A percentile compares a stretch with the other conserved stretches of the same genome.
Evolutionary conservation across 257 asterid species (phyloP).

Genomic region (Scutellaria galericulata): DNA sequence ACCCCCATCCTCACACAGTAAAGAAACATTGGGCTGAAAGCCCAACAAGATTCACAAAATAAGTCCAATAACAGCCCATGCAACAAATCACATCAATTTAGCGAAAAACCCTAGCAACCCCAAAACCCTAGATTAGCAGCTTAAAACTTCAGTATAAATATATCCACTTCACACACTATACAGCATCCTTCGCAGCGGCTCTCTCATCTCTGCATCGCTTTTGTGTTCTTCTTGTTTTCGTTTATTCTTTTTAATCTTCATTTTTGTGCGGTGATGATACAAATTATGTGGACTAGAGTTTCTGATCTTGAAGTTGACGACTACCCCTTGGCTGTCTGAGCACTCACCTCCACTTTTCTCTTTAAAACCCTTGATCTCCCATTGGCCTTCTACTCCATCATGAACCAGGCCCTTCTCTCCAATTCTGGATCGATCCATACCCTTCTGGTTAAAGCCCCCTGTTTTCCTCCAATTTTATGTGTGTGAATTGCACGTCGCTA

Average conservation of each 20-base stretch:
- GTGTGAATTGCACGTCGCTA: slow-evolving; percentile 66
- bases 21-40: background rate
- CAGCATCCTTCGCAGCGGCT: background rate
- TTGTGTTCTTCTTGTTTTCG: background rate
- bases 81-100: background rate
- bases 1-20: background rate
- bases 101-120: slow-evolving; percentile 33
- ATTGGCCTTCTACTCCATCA: background rate
- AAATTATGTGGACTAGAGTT: slow-evolving; percentile 68
- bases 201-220: too few relatives aligned
- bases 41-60: background rate
- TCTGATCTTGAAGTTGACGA: slow-evolving; percentile 70
- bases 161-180: background rate
- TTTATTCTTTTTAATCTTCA: background rate
- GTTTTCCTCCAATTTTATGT: background rate
- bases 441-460: background rate
- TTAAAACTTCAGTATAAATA: slow-evolving; percentile 26
- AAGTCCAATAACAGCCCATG: slow-evolving; percentile 15
- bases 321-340: slow-evolving; percentile 91
- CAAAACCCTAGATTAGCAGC: slow-evolving; percentile 28
- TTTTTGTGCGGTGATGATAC: slow-evolving; percentile 55
- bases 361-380: slow-evolving; percentile 2
- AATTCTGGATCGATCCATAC: background rate
- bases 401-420: background rate
- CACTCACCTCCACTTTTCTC: slow-evolving; percentile 30